Evolutionary conservation across 2,329 filamentous ascomycete species (phyloP).

Genomic region (Didymella arachidicola): DNA sequence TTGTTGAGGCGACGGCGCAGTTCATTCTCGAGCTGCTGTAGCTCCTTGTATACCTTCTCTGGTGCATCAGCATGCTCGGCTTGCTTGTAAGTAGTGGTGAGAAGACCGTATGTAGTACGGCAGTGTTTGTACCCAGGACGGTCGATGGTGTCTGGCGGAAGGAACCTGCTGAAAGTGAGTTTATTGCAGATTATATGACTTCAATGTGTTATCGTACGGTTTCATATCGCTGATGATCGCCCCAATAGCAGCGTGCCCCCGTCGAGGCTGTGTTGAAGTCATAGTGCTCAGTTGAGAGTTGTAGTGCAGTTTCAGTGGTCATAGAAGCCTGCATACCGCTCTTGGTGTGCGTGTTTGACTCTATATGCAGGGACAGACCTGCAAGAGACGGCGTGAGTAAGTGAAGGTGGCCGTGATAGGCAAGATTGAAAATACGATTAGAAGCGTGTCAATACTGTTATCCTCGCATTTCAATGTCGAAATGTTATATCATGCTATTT

Average conservation of each 20-base stretch:
- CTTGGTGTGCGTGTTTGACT: not conserved
- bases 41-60: slow-evolving; percentile 28
- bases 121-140: slow-evolving; percentile 26
- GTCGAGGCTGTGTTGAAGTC: not conserved
- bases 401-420: not conserved
- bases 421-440: not conserved
- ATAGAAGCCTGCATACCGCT: not conserved
- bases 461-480: not conserved
- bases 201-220: not conserved
- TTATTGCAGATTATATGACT: no score
- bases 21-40: slow-evolving; percentile 25
- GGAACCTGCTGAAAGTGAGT: slow-evolving; percentile 5
- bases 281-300: slow-evolving; percentile 5
- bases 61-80: slow-evolving; percentile 19
- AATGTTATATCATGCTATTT: not conserved
- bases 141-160: slow-evolving; percentile 28
- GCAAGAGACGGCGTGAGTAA: not conserved
- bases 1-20: slow-evolving; percentile 26
- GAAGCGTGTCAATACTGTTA: not conserved
- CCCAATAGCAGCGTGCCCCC: slow-evolving; percentile 28
- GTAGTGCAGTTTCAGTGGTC: not conserved
- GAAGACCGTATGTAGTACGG: slow-evolving; percentile 31
- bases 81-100: slow-evolving; percentile 26
- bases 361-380: not conserved
- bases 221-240: slow-evolving; percentile 31